Percentiles rank a stretch among this genome's conserved stretches.
Evolutionary conservation across 805 yeast species (phyloP).

Genomic region (Candida nemodendra): DNA sequence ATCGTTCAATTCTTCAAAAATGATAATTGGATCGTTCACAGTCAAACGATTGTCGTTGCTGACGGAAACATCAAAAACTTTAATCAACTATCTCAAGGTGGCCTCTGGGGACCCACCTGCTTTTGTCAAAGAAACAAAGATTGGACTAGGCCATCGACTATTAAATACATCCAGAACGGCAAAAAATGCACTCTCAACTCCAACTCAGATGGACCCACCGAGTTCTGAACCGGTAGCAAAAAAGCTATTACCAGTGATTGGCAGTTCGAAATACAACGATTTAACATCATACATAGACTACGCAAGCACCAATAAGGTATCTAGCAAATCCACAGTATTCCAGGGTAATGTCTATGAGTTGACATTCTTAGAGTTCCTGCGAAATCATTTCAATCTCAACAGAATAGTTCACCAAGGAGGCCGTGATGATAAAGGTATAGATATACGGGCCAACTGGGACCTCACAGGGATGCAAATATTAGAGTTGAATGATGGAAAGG

Average conservation of each 20-base stretch:
- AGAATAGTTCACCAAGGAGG: slow-evolving; percentile 50
- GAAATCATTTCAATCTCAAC: slow-evolving; percentile 36
- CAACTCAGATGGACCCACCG: no score
- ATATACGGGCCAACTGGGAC: slow-evolving; percentile 54
- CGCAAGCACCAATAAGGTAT: slow-evolving; percentile 34
- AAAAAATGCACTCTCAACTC: neutral
- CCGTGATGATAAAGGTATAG: slow-evolving; percentile 56
- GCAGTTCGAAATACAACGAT: slow-evolving; percentile 30
- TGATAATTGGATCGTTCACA: slow-evolving; percentile 22
- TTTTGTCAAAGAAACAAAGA: slow-evolving; percentile 11
- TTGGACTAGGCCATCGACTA: slow-evolving; percentile 5
- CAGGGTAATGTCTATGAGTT: slow-evolving; percentile 58
- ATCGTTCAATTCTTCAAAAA: no score
- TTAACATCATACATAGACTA: slow-evolving; percentile 34
- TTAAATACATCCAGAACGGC: slow-evolving; percentile 6
- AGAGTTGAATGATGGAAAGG: slow-evolving; percentile 3
- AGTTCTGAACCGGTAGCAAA: neutral
- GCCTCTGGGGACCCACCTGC: slow-evolving; percentile 12
- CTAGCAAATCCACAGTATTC: slow-evolving; percentile 48
- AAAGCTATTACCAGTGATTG: slow-evolving; percentile 10
- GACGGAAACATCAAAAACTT: neutral
- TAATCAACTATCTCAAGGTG: slow-evolving; percentile 5
- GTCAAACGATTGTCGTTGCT: slow-evolving; percentile 7
- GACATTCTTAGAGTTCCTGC: slow-evolving; percentile 39
- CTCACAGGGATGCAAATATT: slow-evolving; percentile 11